phyloP scores from a whole-genome alignment of 2,329 filamentous ascomycete genomes.

The Thelonectria rubi region DNA sequence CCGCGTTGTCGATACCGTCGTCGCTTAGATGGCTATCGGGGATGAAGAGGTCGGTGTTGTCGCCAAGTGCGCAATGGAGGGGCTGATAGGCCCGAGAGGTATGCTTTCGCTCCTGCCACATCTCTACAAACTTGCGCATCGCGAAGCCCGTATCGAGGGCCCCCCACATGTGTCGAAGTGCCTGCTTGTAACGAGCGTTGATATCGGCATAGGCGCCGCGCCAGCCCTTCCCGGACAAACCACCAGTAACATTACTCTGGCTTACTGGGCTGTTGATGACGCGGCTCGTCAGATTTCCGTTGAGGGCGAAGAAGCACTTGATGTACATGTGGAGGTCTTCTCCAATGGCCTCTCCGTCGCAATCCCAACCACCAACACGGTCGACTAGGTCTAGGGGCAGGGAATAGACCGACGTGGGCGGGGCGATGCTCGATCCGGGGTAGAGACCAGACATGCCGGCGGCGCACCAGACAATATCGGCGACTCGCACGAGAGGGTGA shows the following conservation, averaged over 20 bases:
- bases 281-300: constrained; percentile 71
- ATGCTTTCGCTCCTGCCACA: constrained; percentile 66
- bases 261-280: constrained; percentile 75
- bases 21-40: constrained; percentile 55
- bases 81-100: constrained; percentile 64
- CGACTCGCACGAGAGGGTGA: constrained; percentile 73
- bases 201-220: constrained; percentile 66
- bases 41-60: constrained; percentile 57
- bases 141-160: constrained; percentile 74
- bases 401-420: constrained; percentile 79
- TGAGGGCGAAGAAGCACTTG: constrained; percentile 79
- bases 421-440: constrained; percentile 68
- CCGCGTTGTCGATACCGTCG: constrained; percentile 51
- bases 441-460: constrained; percentile 76
- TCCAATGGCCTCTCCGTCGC: constrained; percentile 74
- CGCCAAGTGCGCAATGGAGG: constrained; percentile 59
- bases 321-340: constrained; percentile 83
- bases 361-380: constrained; percentile 77
- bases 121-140: constrained; percentile 64
- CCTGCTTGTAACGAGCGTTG: constrained; percentile 74
- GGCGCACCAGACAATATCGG: constrained; percentile 76
- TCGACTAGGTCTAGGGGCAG: constrained; percentile 73
- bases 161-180: constrained; percentile 80
- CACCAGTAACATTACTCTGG: constrained; percentile 75
- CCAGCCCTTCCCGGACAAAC: constrained; percentile 59